Evolutionary conservation across 1,284 basidiomycete species (phyloP).

Genomic region (Stygiomarasmius scandens): DNA sequence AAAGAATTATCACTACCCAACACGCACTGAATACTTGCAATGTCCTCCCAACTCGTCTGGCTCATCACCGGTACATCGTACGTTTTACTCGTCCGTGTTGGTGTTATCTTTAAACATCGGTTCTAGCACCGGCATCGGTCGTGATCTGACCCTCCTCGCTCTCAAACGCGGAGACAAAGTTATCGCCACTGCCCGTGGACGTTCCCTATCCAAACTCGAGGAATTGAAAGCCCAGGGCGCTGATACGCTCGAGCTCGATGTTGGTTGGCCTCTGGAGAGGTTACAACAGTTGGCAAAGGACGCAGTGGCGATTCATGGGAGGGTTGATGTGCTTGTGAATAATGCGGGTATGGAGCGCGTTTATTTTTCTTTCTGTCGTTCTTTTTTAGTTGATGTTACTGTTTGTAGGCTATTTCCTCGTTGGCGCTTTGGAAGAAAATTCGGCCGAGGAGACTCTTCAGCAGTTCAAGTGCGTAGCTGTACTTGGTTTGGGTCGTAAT

Average conservation of each 20-base stretch:
- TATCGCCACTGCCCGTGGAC: constrained; percentile 37
- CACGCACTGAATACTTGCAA: too few relatives aligned
- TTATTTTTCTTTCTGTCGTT: constrained; percentile 16
- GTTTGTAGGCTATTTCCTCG: constrained; percentile 27
- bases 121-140: constrained; percentile 44
- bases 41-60: constrained; percentile 27
- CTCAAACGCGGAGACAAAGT: constrained; percentile 46
- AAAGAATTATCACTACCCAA: too few relatives aligned
- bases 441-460: too few relatives aligned
- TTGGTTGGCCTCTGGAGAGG: constrained; percentile 31
- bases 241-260: constrained; percentile 40
- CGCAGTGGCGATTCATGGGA: constrained; percentile 27
- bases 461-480: too few relatives aligned
- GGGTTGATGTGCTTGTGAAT: constrained; percentile 41
- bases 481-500: too few relatives aligned
- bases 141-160: constrained; percentile 40
- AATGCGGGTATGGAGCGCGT: constrained; percentile 23
- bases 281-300: constrained; percentile 29
- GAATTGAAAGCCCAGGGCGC: constrained; percentile 35
- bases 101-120: background rate
- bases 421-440: constrained; percentile 18
- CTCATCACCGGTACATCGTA: constrained; percentile 31
- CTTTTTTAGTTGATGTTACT: background rate
- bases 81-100: background rate
- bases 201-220: constrained; percentile 33